Conservation (phyloP, 2,329 filamentous ascomycete species). For the Colletotrichum navitas region DNA sequence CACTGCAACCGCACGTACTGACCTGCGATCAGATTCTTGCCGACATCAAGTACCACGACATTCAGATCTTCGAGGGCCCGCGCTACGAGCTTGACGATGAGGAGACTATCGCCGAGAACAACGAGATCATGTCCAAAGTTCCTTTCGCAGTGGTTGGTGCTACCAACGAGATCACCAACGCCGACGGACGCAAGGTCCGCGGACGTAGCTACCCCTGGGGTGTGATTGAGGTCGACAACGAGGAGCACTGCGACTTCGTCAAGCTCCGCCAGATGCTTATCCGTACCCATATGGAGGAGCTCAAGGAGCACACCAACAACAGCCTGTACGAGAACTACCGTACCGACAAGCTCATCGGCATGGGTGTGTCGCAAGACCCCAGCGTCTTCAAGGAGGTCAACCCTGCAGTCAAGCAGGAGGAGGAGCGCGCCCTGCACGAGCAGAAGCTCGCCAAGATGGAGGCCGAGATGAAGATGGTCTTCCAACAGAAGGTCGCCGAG, state of each 20-base stretch:
- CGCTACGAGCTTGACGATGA: slow-evolving; percentile 99
- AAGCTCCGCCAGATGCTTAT: slow-evolving; percentile 99
- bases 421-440: slow-evolving; percentile 97
- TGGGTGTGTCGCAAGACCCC: slow-evolving; percentile 98
- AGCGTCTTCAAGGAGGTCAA: slow-evolving; percentile 99
- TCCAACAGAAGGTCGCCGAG: slow-evolving; percentile 99
- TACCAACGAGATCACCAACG: slow-evolving; percentile 90
- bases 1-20: slow-evolving; percentile 23
- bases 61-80: slow-evolving; percentile 98
- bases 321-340: slow-evolving; percentile 99
- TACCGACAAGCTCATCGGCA: slow-evolving; percentile 97
- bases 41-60: slow-evolving; percentile 96
- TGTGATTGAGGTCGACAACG: slow-evolving; percentile 98
- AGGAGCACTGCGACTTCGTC: slow-evolving; percentile 99
- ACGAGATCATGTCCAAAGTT: slow-evolving; percentile 99
- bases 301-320: slow-evolving; percentile 99
- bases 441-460: slow-evolving; percentile 99
- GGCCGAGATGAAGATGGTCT: slow-evolving; percentile 99
- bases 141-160: slow-evolving; percentile 98
- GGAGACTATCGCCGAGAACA: slow-evolving; percentile 99
- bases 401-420: slow-evolving; percentile 99
- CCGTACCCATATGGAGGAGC: slow-evolving; percentile 99
- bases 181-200: slow-evolving; percentile 94
- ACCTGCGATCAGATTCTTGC: slow-evolving; percentile 79
- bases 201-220: slow-evolving; percentile 98